phyloP scores from a whole-genome alignment of 495 filamentous ascomycete genomes.

The Aspergillus sparsus region DNA sequence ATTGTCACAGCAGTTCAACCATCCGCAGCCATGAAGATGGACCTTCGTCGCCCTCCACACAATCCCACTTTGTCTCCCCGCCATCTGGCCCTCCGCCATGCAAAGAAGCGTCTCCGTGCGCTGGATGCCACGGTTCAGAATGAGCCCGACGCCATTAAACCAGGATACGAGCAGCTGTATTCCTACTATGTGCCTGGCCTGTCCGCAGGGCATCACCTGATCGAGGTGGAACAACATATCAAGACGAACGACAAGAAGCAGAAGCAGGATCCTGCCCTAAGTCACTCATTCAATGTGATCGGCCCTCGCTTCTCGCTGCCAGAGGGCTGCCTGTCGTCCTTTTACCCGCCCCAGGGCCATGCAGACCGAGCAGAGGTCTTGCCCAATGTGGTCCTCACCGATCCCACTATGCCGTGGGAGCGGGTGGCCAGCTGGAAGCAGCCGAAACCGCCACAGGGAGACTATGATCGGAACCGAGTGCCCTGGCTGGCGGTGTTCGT shows the following conservation, averaged over 20 bases:
- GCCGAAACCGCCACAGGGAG: conserved; percentile 13
- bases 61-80: conserved; percentile 19
- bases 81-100: conserved; percentile 31
- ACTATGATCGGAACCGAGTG: conserved; percentile 26
- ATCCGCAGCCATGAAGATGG: background rate
- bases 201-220: conserved; percentile 25
- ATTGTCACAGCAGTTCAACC: background rate
- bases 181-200: conserved; percentile 36
- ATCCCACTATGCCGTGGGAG: conserved; percentile 53
- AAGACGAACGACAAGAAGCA: background rate
- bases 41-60: background rate
- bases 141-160: conserved; percentile 16
- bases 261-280: background rate
- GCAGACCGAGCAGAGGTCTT: conserved; percentile 36
- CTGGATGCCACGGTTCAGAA: background rate
- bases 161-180: conserved; percentile 30
- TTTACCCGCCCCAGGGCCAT: conserved; percentile 47
- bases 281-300: conserved; percentile 36
- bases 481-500: conserved; percentile 44
- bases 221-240: conserved; percentile 27
- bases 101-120: conserved; percentile 7
- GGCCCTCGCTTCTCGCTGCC: conserved; percentile 36
- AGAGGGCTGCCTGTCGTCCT: conserved; percentile 26
- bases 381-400: conserved; percentile 52
- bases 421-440: conserved; percentile 8